Percentiles rank a stretch among this genome's conserved stretches.
These are phyloP conservation scores for Leishmania braziliensis DNA, from an alignment of 208 protist genomes.

Conservation along the genomic window DNA sequence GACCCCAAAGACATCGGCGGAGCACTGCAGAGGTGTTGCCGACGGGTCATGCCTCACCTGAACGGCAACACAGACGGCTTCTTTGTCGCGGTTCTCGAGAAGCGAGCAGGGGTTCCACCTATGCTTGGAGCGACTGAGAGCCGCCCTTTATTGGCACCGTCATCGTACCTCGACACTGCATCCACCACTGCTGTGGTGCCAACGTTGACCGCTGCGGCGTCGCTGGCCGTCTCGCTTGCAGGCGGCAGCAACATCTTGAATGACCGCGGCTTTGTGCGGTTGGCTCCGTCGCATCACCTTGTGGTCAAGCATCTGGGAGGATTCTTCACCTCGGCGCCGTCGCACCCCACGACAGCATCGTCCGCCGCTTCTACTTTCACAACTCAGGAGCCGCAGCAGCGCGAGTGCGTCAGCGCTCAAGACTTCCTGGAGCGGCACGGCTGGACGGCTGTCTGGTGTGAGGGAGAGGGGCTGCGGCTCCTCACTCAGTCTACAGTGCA, in stretches of 20 bases:
- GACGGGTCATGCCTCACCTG: constrained; percentile 73
- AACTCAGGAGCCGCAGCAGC: neutral
- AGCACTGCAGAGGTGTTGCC: constrained; percentile 43
- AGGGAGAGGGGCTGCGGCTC: constrained; percentile 49
- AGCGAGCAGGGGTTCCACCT: neutral
- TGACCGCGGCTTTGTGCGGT: constrained; percentile 30
- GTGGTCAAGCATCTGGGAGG: constrained; percentile 32
- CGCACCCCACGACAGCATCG: neutral
- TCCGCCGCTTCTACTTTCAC: neutral
- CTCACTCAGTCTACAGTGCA: constrained; percentile 31
- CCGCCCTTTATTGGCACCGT: neutral
- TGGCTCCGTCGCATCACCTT: constrained; percentile 32
- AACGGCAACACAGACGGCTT: constrained; percentile 75
- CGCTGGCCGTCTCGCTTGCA: constrained; percentile 18
- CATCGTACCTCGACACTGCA: neutral
- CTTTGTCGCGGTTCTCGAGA: constrained; percentile 67
- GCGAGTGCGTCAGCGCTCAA: constrained; percentile 14
- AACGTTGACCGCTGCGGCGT: constrained; percentile 7
- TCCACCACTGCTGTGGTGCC: neutral
- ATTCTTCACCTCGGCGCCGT: constrained; percentile 29
- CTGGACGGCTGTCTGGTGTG: constrained; percentile 39
- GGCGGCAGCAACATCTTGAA: constrained; percentile 25
- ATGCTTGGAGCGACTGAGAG: neutral
- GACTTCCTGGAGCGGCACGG: constrained; percentile 17
- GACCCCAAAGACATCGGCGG: constrained; percentile 9